Percentiles rank a stretch among this genome's conserved stretches.
These are phyloP conservation scores for Brachypodium distachyon DNA, from an alignment of 202 grass and related monocot species.

Conservation along the genomic window DNA sequence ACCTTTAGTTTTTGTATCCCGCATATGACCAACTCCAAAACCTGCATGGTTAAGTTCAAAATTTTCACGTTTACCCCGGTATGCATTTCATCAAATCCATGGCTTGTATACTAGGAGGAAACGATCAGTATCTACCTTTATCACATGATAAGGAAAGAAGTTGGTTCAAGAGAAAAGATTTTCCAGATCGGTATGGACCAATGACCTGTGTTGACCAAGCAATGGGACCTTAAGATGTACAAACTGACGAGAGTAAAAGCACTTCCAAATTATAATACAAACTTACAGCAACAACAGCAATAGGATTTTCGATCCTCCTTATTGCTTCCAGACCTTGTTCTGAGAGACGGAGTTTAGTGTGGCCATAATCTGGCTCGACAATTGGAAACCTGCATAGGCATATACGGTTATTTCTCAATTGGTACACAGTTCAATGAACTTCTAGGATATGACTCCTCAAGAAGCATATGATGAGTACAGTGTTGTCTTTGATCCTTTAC, in stretches of 20 bases:
- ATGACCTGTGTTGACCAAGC: constrained; percentile 58
- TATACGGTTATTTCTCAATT: not conserved
- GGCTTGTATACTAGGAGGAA: constrained; percentile 10
- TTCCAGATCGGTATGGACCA: constrained; percentile 90
- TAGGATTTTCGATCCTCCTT: constrained; percentile 74
- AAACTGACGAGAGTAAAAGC: not conserved
- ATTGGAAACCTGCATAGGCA: constrained; percentile 73
- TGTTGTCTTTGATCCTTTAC: not conserved
- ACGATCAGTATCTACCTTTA: constrained; percentile 56
- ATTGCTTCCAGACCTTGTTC: constrained; percentile 86
- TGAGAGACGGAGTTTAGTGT: constrained; percentile 90
- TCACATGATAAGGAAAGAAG: constrained; percentile 93
- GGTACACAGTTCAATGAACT: not conserved
- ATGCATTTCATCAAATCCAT: not conserved
- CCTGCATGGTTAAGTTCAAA: constrained; percentile 40
- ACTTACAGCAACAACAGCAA: constrained; percentile 86
- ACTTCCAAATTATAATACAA: constrained; percentile 5
- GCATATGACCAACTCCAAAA: constrained; percentile 99
- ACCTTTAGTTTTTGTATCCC: constrained; percentile 99
- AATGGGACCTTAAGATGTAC: not conserved
- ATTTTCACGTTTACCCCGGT: not conserved
- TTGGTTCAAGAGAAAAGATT: constrained; percentile 97
- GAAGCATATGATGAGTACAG: not conserved
- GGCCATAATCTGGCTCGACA: constrained; percentile 89
- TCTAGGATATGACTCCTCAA: not conserved